Evolutionary conservation across 2,329 filamentous ascomycete species (phyloP).

Genomic region (Fusarium humuli): DNA sequence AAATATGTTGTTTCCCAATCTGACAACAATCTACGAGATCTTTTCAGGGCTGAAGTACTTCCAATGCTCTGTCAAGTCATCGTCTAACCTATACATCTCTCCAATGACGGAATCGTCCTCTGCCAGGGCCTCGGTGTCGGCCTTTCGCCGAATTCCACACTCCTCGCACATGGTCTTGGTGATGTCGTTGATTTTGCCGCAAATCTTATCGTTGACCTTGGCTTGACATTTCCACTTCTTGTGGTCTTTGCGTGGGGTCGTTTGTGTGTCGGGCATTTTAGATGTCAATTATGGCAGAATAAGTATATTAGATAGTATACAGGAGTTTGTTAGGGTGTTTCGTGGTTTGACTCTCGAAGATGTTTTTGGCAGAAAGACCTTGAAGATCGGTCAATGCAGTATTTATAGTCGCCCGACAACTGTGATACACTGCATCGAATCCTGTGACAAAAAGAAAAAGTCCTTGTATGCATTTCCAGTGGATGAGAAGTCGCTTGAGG

Average conservation of each 20-base stretch:
- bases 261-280: background rate
- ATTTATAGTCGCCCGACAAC: background rate
- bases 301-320: background rate
- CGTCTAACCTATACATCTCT: background rate
- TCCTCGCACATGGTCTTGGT: background rate
- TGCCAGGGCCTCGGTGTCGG: background rate
- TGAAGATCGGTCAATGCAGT: background rate
- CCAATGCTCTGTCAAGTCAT: background rate
- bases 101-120: background rate
- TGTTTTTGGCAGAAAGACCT: background rate
- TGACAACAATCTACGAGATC: background rate
- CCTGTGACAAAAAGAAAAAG: background rate
- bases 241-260: constrained; percentile 1
- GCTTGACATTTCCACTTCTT: constrained; percentile 20
- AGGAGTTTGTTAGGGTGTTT: background rate
- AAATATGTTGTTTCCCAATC: too few species aligned
- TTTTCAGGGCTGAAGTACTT: background rate
- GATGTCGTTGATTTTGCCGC: background rate
- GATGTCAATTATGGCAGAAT: background rate
- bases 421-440: background rate
- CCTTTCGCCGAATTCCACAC: background rate
- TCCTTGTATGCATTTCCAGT: background rate
- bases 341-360: background rate
- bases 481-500: background rate
- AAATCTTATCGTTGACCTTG: background rate